Evolutionary conservation across 305 asterid genomes (phyloP).

Genomic region (Fraxinus nigra): DNA sequence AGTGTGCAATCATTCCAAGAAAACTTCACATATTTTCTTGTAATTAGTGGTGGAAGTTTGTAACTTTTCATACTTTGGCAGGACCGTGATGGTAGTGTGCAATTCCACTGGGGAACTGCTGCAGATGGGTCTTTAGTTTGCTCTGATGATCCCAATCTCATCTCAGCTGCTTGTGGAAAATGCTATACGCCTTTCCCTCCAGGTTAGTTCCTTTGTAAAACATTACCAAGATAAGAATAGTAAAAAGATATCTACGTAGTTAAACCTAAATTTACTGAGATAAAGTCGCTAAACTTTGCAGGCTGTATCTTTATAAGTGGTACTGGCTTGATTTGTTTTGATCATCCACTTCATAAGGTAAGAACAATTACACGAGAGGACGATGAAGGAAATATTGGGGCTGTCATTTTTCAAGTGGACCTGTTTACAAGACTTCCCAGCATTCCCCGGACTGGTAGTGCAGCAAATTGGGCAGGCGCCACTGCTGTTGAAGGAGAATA

Average conservation of each 20-base stretch:
- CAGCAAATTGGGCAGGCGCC: conserved; percentile 35
- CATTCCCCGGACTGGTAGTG: conserved; percentile 68
- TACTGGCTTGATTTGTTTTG: conserved; percentile 49
- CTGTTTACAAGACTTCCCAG: conserved; percentile 47
- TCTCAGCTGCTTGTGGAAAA: conserved; percentile 55
- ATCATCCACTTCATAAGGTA: conserved; percentile 63
- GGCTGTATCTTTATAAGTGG: conserved; percentile 63
- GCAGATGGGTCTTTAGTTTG: conserved; percentile 65
- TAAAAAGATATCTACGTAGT: neutral
- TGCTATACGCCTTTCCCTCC: conserved; percentile 65
- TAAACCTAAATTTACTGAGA: neutral
- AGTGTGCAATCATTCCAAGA: neutral
- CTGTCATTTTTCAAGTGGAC: conserved; percentile 58
- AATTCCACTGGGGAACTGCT: conserved; percentile 73
- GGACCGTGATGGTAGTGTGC: conserved; percentile 67
- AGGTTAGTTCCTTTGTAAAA: conserved; percentile 27
- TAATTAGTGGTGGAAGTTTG: neutral
- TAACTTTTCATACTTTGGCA: conserved; percentile 17
- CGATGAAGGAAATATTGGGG: conserved; percentile 38
- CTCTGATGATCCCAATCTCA: conserved; percentile 55
- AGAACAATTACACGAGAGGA: conserved; percentile 46
- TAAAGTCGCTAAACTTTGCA: conserved; percentile 20
- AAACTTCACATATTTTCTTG: neutral
- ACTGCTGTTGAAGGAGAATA: conserved; percentile 16
- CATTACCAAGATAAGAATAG: neutral